Percentiles rank a stretch among this genome's conserved stretches.
Conservation (phyloP, 805 yeast species). For the Kluyveromyces starmeri region DNA sequence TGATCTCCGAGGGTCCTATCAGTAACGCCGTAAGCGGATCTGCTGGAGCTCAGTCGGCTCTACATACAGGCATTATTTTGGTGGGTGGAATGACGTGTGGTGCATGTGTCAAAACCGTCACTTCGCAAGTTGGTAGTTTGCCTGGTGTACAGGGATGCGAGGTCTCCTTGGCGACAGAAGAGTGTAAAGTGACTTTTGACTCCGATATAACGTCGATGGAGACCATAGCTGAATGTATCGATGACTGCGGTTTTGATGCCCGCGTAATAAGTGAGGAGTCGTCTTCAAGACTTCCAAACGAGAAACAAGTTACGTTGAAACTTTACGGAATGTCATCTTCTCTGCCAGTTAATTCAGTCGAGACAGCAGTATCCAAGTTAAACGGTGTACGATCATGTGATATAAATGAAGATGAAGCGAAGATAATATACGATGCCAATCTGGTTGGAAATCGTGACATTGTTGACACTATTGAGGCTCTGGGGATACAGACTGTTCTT, state of each 20-base stretch:
- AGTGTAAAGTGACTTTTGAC: slow-evolving; percentile 50
- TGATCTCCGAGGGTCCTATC: slow-evolving; percentile 5
- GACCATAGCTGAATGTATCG: slow-evolving; percentile 45
- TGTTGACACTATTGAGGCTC: slow-evolving; percentile 41
- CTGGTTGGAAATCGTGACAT: slow-evolving; percentile 56
- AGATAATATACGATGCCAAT: slow-evolving; percentile 42
- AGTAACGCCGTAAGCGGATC: not conserved
- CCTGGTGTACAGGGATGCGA: slow-evolving; percentile 46
- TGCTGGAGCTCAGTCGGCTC: not conserved
- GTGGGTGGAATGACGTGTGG: slow-evolving; percentile 86
- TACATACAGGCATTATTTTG: slow-evolving; percentile 8
- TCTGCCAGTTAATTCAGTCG: slow-evolving; percentile 43
- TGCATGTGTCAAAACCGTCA: slow-evolving; percentile 66
- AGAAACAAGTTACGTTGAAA: slow-evolving; percentile 24
- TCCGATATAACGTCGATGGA: slow-evolving; percentile 25
- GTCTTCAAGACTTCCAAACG: slow-evolving; percentile 4
- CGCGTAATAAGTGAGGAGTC: slow-evolving; percentile 8
- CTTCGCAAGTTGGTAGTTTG: slow-evolving; percentile 39
- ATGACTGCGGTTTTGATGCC: slow-evolving; percentile 70
- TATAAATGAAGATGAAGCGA: slow-evolving; percentile 45
- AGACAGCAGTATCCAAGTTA: slow-evolving; percentile 34
- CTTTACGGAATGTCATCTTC: slow-evolving; percentile 58
- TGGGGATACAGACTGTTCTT: slow-evolving; percentile 46
- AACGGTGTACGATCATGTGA: slow-evolving; percentile 42
- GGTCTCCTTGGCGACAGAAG: slow-evolving; percentile 71